Conservation (phyloP, 2,329 filamentous ascomycete genomes). For the Berkeleyomyces basicola region DNA sequence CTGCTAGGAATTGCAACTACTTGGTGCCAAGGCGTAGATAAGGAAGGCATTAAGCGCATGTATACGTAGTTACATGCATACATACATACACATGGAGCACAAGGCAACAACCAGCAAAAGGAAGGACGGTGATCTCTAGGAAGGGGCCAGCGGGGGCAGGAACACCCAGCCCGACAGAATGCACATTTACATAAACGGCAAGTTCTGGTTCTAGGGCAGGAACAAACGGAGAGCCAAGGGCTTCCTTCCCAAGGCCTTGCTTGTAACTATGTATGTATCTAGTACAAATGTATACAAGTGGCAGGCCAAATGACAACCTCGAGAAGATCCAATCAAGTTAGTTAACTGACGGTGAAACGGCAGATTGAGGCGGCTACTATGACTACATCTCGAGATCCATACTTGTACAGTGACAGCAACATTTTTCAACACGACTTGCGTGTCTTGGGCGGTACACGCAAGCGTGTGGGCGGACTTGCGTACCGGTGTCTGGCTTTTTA, state of each 20-base stretch:
- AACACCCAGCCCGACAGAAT: neutral
- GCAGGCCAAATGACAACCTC: neutral
- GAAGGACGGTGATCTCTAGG: neutral
- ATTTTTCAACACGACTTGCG: too few species aligned
- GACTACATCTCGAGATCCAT: too few species aligned
- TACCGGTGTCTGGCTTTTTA: too few species aligned
- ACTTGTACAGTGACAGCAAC: too few species aligned
- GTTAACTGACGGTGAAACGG: neutral
- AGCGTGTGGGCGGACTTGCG: too few species aligned
- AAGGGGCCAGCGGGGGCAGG: neutral
- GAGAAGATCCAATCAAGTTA: neutral
- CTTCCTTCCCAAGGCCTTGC: neutral
- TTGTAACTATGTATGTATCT: neutral
- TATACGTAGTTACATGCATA: neutral
- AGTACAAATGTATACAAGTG: neutral
- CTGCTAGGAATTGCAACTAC: neutral
- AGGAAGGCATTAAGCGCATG: neutral
- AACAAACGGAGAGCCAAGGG: neutral
- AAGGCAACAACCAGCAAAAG: neutral
- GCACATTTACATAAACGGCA: neutral
- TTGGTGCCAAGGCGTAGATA: neutral
- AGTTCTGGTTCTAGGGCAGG: neutral
- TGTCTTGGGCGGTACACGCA: too few species aligned
- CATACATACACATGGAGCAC: neutral
- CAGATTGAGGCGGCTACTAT: too few species aligned